Percentiles rank a stretch among this genome's conserved stretches.
Evolutionary conservation across 768 basidiomycete genomes (phyloP).

Genomic region (Tulasnella sp.): DNA sequence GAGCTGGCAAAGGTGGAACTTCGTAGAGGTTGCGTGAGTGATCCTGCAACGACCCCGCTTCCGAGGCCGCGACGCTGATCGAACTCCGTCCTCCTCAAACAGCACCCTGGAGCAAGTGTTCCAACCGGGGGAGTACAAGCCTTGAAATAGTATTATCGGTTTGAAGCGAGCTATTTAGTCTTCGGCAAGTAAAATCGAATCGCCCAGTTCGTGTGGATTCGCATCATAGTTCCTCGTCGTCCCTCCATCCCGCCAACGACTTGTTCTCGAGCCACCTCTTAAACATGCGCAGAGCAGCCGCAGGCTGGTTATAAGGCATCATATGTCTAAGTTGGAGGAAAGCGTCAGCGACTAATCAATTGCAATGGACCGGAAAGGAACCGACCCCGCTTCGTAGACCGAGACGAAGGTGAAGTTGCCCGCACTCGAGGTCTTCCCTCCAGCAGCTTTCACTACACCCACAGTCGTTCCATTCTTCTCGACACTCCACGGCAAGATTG

Average conservation of each 20-base stretch:
- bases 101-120: background rate
- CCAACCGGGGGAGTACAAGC: background rate
- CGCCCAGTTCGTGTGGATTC: background rate
- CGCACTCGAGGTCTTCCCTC: slow-evolving; percentile 42
- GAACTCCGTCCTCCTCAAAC: background rate
- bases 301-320: background rate
- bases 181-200: too few species aligned
- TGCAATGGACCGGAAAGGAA: background rate
- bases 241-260: background rate
- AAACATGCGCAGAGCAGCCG: background rate
- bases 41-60: too few species aligned
- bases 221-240: background rate
- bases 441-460: slow-evolving; percentile 61
- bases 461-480: slow-evolving; percentile 39
- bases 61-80: background rate
- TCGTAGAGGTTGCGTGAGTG: background rate
- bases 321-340: background rate
- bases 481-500: slow-evolving; percentile 41
- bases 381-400: slow-evolving; percentile 65
- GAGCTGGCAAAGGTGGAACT: background rate
- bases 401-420: slow-evolving; percentile 76
- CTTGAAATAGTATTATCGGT: background rate
- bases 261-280: background rate
- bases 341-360: background rate
- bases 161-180: too few species aligned